Conservation (phyloP, 768 basidiomycete genomes). For the Psilocybe sp. region DNA sequence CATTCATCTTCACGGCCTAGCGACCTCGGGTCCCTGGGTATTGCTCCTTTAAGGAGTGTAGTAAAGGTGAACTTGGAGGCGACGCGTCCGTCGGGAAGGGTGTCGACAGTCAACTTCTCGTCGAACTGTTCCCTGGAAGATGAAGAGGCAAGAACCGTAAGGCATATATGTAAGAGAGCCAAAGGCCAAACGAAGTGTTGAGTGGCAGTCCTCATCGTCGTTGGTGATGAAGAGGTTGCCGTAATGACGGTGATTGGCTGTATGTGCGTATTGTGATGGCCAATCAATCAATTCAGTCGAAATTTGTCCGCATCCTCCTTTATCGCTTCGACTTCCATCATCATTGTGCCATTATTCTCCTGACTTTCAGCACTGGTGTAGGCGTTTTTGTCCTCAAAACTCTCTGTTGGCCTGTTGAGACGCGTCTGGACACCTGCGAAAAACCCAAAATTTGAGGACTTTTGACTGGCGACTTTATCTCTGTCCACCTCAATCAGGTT, state of each 20-base stretch:
- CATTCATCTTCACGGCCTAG: constrained; percentile 48
- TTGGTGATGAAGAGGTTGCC: background rate
- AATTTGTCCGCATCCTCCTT: background rate
- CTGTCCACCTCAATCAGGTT: too few relatives aligned
- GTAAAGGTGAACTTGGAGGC: constrained; percentile 79
- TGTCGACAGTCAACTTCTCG: constrained; percentile 39
- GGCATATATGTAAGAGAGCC: constrained; percentile 15
- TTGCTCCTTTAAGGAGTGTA: constrained; percentile 51
- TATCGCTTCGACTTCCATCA: background rate
- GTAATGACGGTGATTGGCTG: constrained; percentile 6
- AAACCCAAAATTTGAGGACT: too few relatives aligned
- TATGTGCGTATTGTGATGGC: background rate
- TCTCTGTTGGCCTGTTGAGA: too few relatives aligned
- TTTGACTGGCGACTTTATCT: too few relatives aligned
- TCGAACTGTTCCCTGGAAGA: constrained; percentile 43
- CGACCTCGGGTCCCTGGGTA: constrained; percentile 54
- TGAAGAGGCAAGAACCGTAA: constrained; percentile 10
- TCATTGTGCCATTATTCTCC: background rate
- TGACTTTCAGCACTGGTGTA: too few relatives aligned
- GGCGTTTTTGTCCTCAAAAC: too few relatives aligned
- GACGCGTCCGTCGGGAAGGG: constrained; percentile 82
- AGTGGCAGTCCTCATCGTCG: constrained; percentile 12
- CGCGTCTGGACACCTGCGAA: too few relatives aligned
- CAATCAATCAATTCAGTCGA: background rate
- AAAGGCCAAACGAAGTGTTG: constrained; percentile 13